These are phyloP conservation scores for Calonectria pseudoreteaudii DNA, from an alignment of 2,329 filamentous ascomycete species.

Conservation along the genomic window DNA sequence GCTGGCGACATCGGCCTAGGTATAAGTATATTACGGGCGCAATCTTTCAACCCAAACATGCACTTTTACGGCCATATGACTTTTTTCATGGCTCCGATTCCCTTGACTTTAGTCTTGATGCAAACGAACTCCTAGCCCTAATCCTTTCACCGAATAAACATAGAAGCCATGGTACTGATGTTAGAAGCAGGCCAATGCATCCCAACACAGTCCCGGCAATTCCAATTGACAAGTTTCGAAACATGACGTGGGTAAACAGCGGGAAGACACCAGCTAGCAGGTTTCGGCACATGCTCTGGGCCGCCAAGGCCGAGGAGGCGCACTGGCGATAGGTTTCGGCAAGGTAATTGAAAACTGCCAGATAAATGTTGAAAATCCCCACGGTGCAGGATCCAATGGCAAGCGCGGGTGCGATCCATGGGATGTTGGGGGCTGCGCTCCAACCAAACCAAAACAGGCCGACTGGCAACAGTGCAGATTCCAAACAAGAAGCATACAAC, in stretches of 20 bases:
- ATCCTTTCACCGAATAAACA: slow-evolving; percentile 74
- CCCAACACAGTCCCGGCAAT: slow-evolving; percentile 74
- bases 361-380: slow-evolving; percentile 76
- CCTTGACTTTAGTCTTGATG: slow-evolving; percentile 43
- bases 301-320: slow-evolving; percentile 74
- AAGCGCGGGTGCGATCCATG: slow-evolving; percentile 74
- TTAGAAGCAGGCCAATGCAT: slow-evolving; percentile 68
- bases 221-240: slow-evolving; percentile 66
- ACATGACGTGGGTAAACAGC: slow-evolving; percentile 71
- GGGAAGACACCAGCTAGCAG: slow-evolving; percentile 74
- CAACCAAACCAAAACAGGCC: slow-evolving; percentile 80
- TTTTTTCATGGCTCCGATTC: neutral
- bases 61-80: too few relatives aligned
- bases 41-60: too few relatives aligned
- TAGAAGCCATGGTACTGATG: slow-evolving; percentile 75
- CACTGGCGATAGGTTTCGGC: slow-evolving; percentile 76
- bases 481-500: slow-evolving; percentile 72
- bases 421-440: slow-evolving; percentile 63
- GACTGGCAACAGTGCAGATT: slow-evolving; percentile 71
- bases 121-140: slow-evolving; percentile 72
- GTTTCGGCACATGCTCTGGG: slow-evolving; percentile 75
- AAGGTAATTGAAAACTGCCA: slow-evolving; percentile 77
- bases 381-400: slow-evolving; percentile 73
- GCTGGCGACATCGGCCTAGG: too few relatives aligned
- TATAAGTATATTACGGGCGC: too few relatives aligned